Evolutionary conservation across 208 protist genomes (phyloP), one percentile per base, ranked within the genome.

Genomic region (Wallacemonas sp.): DNA sequence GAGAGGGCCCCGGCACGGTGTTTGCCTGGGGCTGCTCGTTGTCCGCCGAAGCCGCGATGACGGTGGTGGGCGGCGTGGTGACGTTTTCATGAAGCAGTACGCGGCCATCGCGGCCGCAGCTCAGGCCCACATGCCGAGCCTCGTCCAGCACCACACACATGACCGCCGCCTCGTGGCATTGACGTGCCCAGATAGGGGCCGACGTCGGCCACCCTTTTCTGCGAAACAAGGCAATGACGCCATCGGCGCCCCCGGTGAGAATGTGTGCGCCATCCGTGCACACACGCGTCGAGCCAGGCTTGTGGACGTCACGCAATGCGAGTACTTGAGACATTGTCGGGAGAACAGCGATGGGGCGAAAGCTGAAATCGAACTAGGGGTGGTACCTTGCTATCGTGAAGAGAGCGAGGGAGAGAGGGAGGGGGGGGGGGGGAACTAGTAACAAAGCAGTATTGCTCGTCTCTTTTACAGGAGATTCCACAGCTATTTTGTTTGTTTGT

Each of bases 21-120:
- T 60, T 54, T 56, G 19, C 17, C 14, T 15, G 12, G 14, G 30
- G 70, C 4, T 70, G 1, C 60, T 33, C 1, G 24, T 39, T 47
- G 63, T 41, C 36, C 14, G 15, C 33, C 49, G 51, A 60, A 61
- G 36, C 14, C 36, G 36, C 36, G 36, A 6, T 41, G 36, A 6
- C 14, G 36, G 36, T 41, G 36, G 9, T 41, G 36, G 14, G 36
- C n/a, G n/a, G n/a, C n/a, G n/a, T n/a, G n/a, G n/a, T n/a, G 58
- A 88, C 68, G 62, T 74, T 81, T 47, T 96, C 86, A 67, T 96
- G 90, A 19, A 93, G 68, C 2, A 91, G 19, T 21, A 96, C 86
- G 28, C 75, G 69, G 1, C 90, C 90, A 46, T 96, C 90, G 1
- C 86, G 79, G 26, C 85, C 86, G 53, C 83, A 89, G 27, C 78